A percentile compares a stretch with the other conserved stretches of the same genome.
Conservation (phyloP, 768 basidiomycete species). For the Tricholoma terreum region DNA sequence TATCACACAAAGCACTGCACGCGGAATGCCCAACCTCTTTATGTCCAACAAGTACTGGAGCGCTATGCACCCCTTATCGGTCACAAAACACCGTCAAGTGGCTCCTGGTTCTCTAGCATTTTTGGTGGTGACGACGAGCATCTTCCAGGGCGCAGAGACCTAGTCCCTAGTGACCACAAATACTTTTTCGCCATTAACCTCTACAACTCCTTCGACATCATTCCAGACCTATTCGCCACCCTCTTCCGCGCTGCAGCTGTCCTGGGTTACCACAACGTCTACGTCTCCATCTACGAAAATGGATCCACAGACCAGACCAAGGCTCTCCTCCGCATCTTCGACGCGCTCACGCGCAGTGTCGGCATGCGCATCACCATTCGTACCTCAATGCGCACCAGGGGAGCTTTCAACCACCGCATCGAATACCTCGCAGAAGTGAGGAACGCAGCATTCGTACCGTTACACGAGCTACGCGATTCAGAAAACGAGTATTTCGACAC, state of each 20-base stretch:
- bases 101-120: conserved; percentile 60
- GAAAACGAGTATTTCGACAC: conserved; percentile 95
- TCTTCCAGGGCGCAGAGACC: conserved; percentile 33
- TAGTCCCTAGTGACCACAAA: conserved; percentile 73
- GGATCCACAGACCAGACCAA: conserved; percentile 99
- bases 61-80: conserved; percentile 86
- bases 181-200: conserved; percentile 99
- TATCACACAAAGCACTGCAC: conserved; percentile 95
- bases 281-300: conserved; percentile 98
- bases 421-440: conserved; percentile 99
- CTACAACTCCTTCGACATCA: conserved; percentile 98
- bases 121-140: conserved; percentile 43
- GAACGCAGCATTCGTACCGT: conserved; percentile 92
- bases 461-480: conserved; percentile 89
- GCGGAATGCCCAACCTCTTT: conserved; percentile 77
- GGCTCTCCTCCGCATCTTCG: conserved; percentile 91
- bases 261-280: conserved; percentile 97
- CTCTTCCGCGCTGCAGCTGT: conserved; percentile 91
- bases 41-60: conserved; percentile 78
- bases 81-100: conserved; percentile 55
- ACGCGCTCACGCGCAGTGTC: conserved; percentile 84
- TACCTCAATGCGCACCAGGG: conserved; percentile 88
- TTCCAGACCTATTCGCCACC: conserved; percentile 95
- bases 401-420: conserved; percentile 98
- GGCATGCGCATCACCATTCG: conserved; percentile 93